Conservation (phyloP, 768 basidiomycete species). For the Mycena crocata region DNA sequence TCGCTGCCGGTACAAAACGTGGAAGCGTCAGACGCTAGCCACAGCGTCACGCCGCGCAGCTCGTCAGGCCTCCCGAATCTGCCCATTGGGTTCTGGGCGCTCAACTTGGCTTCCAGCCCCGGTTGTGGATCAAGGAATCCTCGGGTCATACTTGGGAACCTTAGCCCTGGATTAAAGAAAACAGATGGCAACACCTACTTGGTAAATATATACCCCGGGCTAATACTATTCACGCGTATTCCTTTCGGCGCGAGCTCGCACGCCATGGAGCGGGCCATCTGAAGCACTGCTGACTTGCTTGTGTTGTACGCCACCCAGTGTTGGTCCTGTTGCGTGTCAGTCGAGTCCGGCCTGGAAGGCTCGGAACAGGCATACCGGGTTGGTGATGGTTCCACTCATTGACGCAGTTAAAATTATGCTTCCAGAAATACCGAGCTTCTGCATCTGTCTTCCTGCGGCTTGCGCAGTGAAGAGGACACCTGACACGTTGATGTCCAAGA, state of each 20-base stretch:
- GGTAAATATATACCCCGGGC: constrained; percentile 80
- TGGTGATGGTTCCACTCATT: constrained; percentile 77
- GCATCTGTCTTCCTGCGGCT: constrained; percentile 71
- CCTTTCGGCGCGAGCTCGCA: constrained; percentile 75
- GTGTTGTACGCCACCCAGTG: constrained; percentile 81
- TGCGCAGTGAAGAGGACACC: constrained; percentile 69
- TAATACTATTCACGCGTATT: constrained; percentile 79
- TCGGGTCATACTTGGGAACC: constrained; percentile 67
- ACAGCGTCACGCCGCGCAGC: constrained; percentile 71
- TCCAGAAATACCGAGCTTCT: constrained; percentile 56
- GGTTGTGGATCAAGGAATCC: constrained; percentile 67
- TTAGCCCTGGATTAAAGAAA: not conserved
- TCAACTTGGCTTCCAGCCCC: constrained; percentile 66
- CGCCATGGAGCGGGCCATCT: constrained; percentile 83
- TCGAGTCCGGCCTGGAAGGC: not conserved
- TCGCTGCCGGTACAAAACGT: constrained; percentile 72
- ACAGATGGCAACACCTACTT: constrained; percentile 46
- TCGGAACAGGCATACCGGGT: constrained; percentile 60
- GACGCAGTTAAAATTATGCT: constrained; percentile 71
- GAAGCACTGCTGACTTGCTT: constrained; percentile 82
- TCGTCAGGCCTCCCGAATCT: constrained; percentile 77
- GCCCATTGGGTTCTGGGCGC: constrained; percentile 69
- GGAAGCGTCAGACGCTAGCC: constrained; percentile 77
- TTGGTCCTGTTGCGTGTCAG: constrained; percentile 59
- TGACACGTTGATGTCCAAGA: constrained; percentile 63